phyloP scores from a whole-genome alignment of 495 filamentous ascomycete genomes.

The Cercophora sp. region DNA sequence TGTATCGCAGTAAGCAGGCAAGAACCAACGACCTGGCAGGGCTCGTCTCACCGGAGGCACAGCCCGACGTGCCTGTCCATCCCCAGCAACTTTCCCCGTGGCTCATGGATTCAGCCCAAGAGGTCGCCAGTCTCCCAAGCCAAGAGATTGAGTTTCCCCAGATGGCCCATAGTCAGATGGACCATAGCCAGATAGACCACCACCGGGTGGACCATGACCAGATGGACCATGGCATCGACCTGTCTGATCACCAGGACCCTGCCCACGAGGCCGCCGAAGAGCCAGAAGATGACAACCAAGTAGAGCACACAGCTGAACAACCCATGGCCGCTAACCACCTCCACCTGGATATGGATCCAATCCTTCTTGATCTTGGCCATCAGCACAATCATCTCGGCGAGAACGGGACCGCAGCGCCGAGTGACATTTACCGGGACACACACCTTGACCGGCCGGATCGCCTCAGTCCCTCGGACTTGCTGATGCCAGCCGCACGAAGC shows the following conservation, averaged over 20 bases:
- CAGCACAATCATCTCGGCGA: not conserved
- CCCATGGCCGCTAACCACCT: not conserved
- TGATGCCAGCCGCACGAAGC: not conserved
- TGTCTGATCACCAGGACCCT: too few species aligned
- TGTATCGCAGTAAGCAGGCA: not conserved
- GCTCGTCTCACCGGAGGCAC: not conserved
- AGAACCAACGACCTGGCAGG: not conserved
- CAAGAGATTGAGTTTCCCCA: too few species aligned
- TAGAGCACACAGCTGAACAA: not conserved
- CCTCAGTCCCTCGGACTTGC: not conserved
- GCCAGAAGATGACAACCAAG: not conserved
- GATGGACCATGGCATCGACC: too few species aligned
- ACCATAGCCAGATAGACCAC: too few species aligned
- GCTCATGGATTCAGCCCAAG: slow-evolving; percentile 7
- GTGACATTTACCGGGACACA: not conserved
- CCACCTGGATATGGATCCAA: slow-evolving; percentile 9
- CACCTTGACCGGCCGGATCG: not conserved
- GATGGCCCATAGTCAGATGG: too few species aligned
- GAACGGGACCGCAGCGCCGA: not conserved
- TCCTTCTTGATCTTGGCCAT: not conserved
- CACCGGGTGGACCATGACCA: slow-evolving; percentile 5
- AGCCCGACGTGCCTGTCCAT: not conserved
- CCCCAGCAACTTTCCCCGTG: not conserved
- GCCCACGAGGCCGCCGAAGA: too few species aligned
- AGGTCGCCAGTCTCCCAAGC: not conserved